Conservation (phyloP, 495 filamentous ascomycete species). For the Lasiosphaeria miniovina region DNA sequence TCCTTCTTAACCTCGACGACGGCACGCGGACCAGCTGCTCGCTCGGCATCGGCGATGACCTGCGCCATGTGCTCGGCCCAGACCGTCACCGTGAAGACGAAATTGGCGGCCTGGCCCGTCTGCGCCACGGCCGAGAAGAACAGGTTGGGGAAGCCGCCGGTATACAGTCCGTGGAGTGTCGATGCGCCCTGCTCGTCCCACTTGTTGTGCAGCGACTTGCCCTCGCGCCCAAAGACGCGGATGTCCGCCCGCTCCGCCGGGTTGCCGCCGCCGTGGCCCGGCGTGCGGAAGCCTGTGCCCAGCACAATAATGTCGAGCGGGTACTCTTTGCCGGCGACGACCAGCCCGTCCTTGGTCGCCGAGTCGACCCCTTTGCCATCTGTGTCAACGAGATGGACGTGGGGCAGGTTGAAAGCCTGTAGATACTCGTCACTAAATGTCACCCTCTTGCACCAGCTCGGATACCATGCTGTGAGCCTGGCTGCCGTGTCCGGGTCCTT, state of each 20-base stretch:
- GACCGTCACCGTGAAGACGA: slow-evolving; percentile 39
- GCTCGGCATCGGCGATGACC: slow-evolving; percentile 44
- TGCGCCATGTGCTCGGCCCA: slow-evolving; percentile 42
- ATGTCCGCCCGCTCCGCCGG: slow-evolving; percentile 34
- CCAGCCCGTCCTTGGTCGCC: slow-evolving; percentile 36
- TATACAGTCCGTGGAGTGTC: slow-evolving; percentile 49
- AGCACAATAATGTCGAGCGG: slow-evolving; percentile 49
- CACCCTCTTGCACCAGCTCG: slow-evolving; percentile 45
- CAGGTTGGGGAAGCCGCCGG: slow-evolving; percentile 51
- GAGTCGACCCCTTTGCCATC: slow-evolving; percentile 48
- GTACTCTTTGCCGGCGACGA: slow-evolving; percentile 38
- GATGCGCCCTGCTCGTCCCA: slow-evolving; percentile 33
- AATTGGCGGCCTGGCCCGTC: slow-evolving; percentile 39
- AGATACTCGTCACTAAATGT: slow-evolving; percentile 49
- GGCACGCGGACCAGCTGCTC: slow-evolving; percentile 24
- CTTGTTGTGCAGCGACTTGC: slow-evolving; percentile 42
- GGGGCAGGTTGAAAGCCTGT: slow-evolving; percentile 39
- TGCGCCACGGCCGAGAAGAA: slow-evolving; percentile 47
- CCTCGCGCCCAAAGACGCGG: slow-evolving; percentile 40
- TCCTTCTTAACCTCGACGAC: slow-evolving; percentile 42
- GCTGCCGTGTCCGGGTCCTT: slow-evolving; percentile 39
- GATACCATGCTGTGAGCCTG: slow-evolving; percentile 46
- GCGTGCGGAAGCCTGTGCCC: slow-evolving; percentile 46
- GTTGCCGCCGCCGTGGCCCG: slow-evolving; percentile 29
- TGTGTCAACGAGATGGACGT: slow-evolving; percentile 53